Evolutionary conservation across 176 grass and related monocot species (phyloP).

Genomic region (Aegilops longissima): DNA sequence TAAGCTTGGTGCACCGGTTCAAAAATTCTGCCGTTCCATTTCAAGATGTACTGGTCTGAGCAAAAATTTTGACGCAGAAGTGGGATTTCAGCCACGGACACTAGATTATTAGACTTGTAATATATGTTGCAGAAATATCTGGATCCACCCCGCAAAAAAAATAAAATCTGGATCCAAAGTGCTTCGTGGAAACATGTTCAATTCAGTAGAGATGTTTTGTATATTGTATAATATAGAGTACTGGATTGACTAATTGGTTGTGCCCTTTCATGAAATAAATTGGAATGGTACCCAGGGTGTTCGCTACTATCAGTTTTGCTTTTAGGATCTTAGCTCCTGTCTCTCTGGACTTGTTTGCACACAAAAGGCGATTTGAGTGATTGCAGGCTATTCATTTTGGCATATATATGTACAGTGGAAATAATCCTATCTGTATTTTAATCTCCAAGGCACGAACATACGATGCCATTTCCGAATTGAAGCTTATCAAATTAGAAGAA

Average conservation of each 20-base stretch:
- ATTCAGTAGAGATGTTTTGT: constrained; percentile 6
- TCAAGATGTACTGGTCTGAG: constrained; percentile 11
- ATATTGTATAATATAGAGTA: neutral
- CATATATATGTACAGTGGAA: neutral
- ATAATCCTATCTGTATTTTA: neutral
- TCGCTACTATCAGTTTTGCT: neutral
- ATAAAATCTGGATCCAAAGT: neutral
- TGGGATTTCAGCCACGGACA: constrained; percentile 16
- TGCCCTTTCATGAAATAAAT: neutral
- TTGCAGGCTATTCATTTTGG: neutral
- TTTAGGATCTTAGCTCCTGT: neutral
- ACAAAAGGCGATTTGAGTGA: neutral
- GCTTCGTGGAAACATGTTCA: neutral
- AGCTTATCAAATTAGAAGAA: neutral
- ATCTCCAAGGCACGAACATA: neutral
- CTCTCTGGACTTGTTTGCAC: neutral
- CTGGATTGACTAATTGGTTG: neutral
- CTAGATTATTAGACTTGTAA: constrained; percentile 30
- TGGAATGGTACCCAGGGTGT: neutral
- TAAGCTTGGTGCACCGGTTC: neutral
- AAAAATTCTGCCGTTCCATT: neutral
- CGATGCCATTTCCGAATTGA: neutral
- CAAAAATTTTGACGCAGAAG: constrained; percentile 25
- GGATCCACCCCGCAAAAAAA: neutral
- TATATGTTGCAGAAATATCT: constrained; percentile 28